Evolutionary conservation across 495 filamentous ascomycete species (phyloP).

Genomic region (Lasiosphaeris hirsuta): DNA sequence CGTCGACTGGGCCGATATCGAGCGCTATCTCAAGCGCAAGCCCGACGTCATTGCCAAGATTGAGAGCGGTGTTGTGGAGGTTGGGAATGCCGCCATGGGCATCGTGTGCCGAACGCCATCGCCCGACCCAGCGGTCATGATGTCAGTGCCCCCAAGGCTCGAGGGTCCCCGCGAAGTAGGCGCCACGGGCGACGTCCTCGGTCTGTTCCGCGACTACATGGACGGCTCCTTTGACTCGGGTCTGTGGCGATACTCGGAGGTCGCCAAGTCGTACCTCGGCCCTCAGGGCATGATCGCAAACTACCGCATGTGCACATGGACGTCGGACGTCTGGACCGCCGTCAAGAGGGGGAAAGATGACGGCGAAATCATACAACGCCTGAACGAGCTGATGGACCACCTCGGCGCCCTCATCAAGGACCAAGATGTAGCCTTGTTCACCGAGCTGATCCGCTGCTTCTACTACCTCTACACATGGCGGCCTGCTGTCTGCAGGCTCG

Average conservation of each 20-base stretch:
- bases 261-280: constrained; percentile 15
- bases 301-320: constrained; percentile 18
- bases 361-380: constrained; percentile 14
- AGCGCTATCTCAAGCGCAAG: constrained; percentile 34
- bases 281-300: constrained; percentile 10
- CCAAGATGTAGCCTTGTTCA: constrained; percentile 15
- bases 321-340: constrained; percentile 13
- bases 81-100: constrained; percentile 20
- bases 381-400: constrained; percentile 23
- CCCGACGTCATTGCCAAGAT: constrained; percentile 21
- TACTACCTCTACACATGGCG: constrained; percentile 14
- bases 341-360: constrained; percentile 13
- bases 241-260: constrained; percentile 24
- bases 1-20: constrained; percentile 33
- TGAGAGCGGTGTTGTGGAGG: constrained; percentile 23
- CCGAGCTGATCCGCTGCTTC: constrained; percentile 14
- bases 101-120: constrained; percentile 36
- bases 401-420: constrained; percentile 19
- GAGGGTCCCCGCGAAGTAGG: constrained; percentile 26
- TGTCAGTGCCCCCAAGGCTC: constrained; percentile 26
- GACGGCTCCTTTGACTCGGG: constrained; percentile 27
- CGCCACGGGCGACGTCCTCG: constrained; percentile 32
- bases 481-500: not conserved
- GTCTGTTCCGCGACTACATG: constrained; percentile 31
- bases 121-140: constrained; percentile 18